Base-by-base conservation (phyloP, 2,329 filamentous ascomycete genomes). In the Rhynchosporium agropyri region DNA sequence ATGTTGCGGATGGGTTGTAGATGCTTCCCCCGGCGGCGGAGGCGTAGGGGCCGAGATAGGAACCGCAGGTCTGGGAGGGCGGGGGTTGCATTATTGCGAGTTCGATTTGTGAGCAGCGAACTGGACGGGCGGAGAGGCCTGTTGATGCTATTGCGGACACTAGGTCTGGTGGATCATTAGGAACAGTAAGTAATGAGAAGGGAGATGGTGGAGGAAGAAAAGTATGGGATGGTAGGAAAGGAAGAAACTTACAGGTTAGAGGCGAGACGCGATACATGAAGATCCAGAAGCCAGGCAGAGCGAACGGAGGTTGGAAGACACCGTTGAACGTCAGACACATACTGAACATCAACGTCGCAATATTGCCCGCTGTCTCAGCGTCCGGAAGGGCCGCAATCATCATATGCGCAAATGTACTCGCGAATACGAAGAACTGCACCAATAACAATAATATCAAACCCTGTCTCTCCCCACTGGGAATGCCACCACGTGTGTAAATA, bases 391-490 rank as follows among this genome's bases (percentile, higher is more conserved):
- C 89, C 1, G 91, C 84, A 68, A 96, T 92, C 67, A 92, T 79
- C 78, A 94, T 85, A 63, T 91, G 85, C 7, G 90, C 87, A 73
- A 96, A 96, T 2, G 91, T 95, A n/a, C 85, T 90, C 0, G 89
- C 87, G 76, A 92, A 94, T 56, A 96, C 77, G 69, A 94, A 83
- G 81, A 96, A 96, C 68, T 84, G 80, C 68, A 88, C 81, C 20
- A 93, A 78, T 68, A 91, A 86, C 29, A 96, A 80, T 78, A 94
- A 90, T 82, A 94, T 89, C 13, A 95, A 84, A 0, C 81, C 73
- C 63, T 74, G 73, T 12, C 70, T 63, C 9, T 61, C n/a, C 0
- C 66, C 66, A 10, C 67, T 33, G 57, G 71, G 72, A 15, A 74
- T 72, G 1, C 73, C 89, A 10, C 90, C 89, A 20, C 90, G 88